Base-by-base conservation (phyloP, 768 basidiomycete genomes). In the Pleurotus djamor region DNA sequence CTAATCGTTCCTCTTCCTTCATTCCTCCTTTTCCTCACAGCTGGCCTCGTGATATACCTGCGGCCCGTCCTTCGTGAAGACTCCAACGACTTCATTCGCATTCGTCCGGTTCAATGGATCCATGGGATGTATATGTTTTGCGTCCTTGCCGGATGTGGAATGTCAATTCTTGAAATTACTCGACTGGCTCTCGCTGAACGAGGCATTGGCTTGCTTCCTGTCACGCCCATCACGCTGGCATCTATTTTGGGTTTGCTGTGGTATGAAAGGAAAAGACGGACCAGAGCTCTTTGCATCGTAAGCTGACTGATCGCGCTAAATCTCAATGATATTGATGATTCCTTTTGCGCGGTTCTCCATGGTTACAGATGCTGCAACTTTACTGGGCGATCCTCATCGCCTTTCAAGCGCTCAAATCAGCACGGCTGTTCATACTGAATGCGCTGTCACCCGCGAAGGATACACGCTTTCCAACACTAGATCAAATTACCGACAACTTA, bases 201-300 rank as follows among this genome's bases (percentile, higher is more conserved):
- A n/a, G 72, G 72, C 1, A 61, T 72, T 33, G 72, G 72, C 3
- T 56, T 73, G 10, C 61, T 73, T 0, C 71, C 71, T 1, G 47
- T 69, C 16, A 67, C 62, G 9, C 64, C 67, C 2, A 48, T 68
- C 45, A 65, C 60, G 1, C 59, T 70, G 12, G 35, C 64, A 14
- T 44, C 64, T 17, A 65, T 63, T 4, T 61, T 65, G n/a, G 37
- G 60, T 37, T 45, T 65, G 8, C 60, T 71, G 9, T 64, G 52
- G 59, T 59, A 59, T 49, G 63, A 67, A 56, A 59, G 63, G 28
- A 48, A 56, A 8, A 65, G 62, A 8, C 59, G 64, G 12, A 64
- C 68, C 10, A 61, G 60, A 32, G 17, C 35, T 13, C 38, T 65
- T 44, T 51, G 65, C 2, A 21, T 59, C 10, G 67, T 67, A 35